phyloP scores from a whole-genome alignment of 2,329 filamentous ascomycete genomes.

The Fusarium virguliforme region DNA sequence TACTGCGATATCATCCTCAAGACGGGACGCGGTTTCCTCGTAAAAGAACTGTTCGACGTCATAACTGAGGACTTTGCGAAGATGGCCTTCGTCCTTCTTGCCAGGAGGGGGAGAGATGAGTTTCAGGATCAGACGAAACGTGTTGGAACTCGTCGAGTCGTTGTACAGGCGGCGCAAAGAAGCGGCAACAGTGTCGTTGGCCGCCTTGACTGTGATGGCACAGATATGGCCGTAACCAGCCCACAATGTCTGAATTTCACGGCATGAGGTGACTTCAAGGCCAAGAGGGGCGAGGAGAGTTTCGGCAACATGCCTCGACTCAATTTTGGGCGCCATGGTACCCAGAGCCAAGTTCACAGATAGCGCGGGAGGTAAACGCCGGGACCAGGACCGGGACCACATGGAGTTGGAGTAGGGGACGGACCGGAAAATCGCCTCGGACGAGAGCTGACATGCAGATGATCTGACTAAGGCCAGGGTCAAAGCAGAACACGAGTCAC shows the following conservation, averaged over 20 bases:
- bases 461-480: no score
- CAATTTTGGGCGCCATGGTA: constrained; percentile 22
- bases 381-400: background rate
- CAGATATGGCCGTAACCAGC: constrained; percentile 72
- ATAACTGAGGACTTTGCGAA: constrained; percentile 78
- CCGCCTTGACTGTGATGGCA: constrained; percentile 63
- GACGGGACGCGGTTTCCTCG: constrained; percentile 65
- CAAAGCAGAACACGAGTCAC: background rate
- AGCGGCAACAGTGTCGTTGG: constrained; percentile 38
- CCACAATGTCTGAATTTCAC: constrained; percentile 64
- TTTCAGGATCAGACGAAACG: constrained; percentile 69
- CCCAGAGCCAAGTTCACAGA: background rate
- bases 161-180: constrained; percentile 27
- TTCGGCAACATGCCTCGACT: constrained; percentile 55
- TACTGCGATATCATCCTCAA: constrained; percentile 63
- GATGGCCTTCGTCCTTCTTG: constrained; percentile 70
- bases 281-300: constrained; percentile 59
- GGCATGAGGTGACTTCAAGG: constrained; percentile 59
- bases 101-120: constrained; percentile 66
- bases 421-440: constrained; percentile 41
- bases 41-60: constrained; percentile 79
- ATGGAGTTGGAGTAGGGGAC: background rate
- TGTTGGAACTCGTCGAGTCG: constrained; percentile 29
- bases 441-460: background rate
- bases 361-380: background rate